These are phyloP conservation scores for Echeveria elegans DNA, from an alignment of 164 flowering plant species.

Conservation along the genomic window DNA sequence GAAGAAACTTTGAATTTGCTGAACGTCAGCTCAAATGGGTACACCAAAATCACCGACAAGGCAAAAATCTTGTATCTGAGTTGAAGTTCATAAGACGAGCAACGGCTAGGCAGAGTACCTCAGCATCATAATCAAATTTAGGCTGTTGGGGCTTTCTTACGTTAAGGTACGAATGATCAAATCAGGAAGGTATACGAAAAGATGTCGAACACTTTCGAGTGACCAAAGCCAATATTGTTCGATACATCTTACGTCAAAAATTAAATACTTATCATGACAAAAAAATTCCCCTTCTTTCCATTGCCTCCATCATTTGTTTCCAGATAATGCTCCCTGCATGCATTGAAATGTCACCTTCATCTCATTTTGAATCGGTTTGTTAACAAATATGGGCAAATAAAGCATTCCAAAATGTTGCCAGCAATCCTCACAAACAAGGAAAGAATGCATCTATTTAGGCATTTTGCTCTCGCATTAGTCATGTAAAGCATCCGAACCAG, in stretches of 20 bases:
- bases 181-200: no score
- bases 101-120: no score
- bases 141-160: no score
- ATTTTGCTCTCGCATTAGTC: conserved; percentile 13
- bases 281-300: no score
- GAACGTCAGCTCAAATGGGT: no score
- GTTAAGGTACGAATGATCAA: no score
- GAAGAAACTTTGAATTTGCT: no score
- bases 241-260: background rate
- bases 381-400: background rate
- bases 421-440: background rate
- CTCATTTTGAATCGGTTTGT: background rate
- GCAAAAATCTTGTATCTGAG: no score
- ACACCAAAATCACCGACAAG: no score
- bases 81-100: no score
- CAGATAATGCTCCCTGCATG: conserved; percentile 46
- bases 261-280: no score
- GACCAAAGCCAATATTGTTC: background rate
- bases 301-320: conserved; percentile 19
- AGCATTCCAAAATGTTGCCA: background rate
- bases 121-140: no score
- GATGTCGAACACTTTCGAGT: background rate
- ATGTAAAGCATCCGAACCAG: conserved; percentile 93
- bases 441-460: background rate
- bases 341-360: conserved; percentile 1